Evolutionary conservation across 257 asterid genomes (phyloP).

Genomic region (Nicotiana attenuata): DNA sequence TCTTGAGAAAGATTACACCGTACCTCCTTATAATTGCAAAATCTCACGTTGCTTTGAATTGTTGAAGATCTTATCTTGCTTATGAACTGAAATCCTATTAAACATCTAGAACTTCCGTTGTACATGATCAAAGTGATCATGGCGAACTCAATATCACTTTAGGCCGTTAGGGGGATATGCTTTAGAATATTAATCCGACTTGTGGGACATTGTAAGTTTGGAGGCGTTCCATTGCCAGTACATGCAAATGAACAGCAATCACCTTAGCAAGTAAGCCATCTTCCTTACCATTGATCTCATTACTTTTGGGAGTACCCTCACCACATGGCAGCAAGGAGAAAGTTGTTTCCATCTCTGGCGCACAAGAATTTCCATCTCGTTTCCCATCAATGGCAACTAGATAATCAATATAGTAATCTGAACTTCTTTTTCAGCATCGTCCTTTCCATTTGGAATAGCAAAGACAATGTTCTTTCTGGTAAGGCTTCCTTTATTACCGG

Average conservation of each 20-base stretch:
- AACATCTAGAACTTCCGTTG: too few species aligned
- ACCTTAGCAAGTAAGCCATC: slow-evolving; percentile 54
- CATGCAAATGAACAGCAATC: slow-evolving; percentile 62
- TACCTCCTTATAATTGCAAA: too few species aligned
- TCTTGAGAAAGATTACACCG: too few species aligned
- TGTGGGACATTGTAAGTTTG: slow-evolving; percentile 49
- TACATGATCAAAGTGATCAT: too few species aligned
- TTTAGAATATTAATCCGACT: too few species aligned
- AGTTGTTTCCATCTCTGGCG: slow-evolving; percentile 20
- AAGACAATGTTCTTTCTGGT: slow-evolving; percentile 24
- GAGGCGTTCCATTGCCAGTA: slow-evolving; percentile 70
- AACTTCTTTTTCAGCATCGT: slow-evolving; percentile 32
- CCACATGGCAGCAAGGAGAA: slow-evolving; percentile 27
- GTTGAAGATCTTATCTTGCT: too few species aligned
- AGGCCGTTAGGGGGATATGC: too few species aligned
- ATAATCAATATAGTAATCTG: slow-evolving; percentile 33
- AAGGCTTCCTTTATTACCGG: slow-evolving; percentile 22
- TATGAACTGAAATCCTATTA: too few species aligned
- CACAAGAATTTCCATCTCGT: slow-evolving; percentile 10
- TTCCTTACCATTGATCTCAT: slow-evolving; percentile 26
- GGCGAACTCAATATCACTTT: too few species aligned
- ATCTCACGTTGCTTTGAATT: too few species aligned
- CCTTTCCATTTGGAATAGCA: slow-evolving; percentile 36
- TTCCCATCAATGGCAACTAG: slow-evolving; percentile 19
- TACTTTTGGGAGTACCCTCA: slow-evolving; percentile 23